These are phyloP conservation scores for Cladorrhinum sp. DNA, from an alignment of 2,329 filamentous ascomycete genomes.

Conservation along the genomic window DNA sequence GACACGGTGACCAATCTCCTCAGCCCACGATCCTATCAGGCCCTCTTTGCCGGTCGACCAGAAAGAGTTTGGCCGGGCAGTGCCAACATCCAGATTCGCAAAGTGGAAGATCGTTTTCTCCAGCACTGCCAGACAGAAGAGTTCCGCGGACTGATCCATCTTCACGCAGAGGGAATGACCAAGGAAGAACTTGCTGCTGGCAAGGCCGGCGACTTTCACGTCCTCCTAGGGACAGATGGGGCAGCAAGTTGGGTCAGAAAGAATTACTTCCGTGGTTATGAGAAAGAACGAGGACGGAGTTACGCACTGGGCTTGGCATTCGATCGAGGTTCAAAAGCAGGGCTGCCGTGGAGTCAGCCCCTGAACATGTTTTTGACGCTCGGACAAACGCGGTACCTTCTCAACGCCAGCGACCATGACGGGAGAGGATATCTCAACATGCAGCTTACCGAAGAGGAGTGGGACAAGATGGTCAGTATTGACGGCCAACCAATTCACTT, in stretches of 20 bases:
- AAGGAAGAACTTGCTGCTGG: conserved; percentile 29
- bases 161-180: conserved; percentile 34
- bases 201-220: conserved; percentile 36
- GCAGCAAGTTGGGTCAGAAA: conserved; percentile 37
- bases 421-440: conserved; percentile 37
- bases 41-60: conserved; percentile 33
- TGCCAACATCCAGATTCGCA: conserved; percentile 38
- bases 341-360: conserved; percentile 35
- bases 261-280: conserved; percentile 35
- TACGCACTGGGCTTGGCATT: conserved; percentile 37
- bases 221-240: conserved; percentile 36
- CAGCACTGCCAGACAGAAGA: conserved; percentile 33
- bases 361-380: conserved; percentile 38
- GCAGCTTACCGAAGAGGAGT: conserved; percentile 37
- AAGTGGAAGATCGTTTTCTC: conserved; percentile 38
- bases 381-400: conserved; percentile 36
- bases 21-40: conserved; percentile 29
- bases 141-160: conserved; percentile 32
- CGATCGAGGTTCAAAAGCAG: conserved; percentile 29
- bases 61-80: conserved; percentile 38
- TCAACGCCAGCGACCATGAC: conserved; percentile 37
- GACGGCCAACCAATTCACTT: conserved; percentile 35
- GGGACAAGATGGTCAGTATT: conserved; percentile 34
- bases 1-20: conserved; percentile 34
- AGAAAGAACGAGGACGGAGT: conserved; percentile 35